A percentile compares a stretch with the other conserved stretches of the same genome.
Conservation (phyloP, 2,329 filamentous ascomycete genomes). For the Cadophora luteo-olivacea region DNA sequence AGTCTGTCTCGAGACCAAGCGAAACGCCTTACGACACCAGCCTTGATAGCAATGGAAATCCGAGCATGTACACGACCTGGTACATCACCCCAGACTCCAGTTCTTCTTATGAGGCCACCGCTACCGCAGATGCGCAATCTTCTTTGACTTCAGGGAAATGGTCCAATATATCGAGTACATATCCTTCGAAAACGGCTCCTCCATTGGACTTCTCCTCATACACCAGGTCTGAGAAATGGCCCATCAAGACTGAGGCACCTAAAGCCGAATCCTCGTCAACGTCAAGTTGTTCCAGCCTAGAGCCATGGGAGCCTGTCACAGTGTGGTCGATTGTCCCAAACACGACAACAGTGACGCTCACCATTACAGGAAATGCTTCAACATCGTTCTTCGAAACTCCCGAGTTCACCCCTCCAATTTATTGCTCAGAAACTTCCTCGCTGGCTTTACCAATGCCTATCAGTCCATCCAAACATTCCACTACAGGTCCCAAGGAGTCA, state of each 20-base stretch:
- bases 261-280: background rate
- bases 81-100: background rate
- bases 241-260: background rate
- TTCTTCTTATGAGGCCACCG: constrained; percentile 9
- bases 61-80: constrained; percentile 13
- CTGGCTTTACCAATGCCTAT: background rate
- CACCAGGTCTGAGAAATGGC: background rate
- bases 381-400: constrained; percentile 26
- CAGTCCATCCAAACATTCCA: background rate
- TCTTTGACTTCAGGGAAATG: background rate
- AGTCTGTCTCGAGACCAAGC: background rate
- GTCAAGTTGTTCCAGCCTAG: constrained; percentile 14
- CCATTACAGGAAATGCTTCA: constrained; percentile 30
- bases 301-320: constrained; percentile 31
- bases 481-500: background rate
- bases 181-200: background rate
- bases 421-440: constrained; percentile 25
- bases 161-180: background rate
- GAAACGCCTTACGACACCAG: constrained; percentile 3
- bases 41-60: constrained; percentile 10
- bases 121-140: background rate
- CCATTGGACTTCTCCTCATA: background rate
- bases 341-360: constrained; percentile 38
- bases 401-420: constrained; percentile 39
- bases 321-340: constrained; percentile 38